phyloP scores from a whole-genome alignment of 148 eudicot genomes.

The Rheum nobile region DNA sequence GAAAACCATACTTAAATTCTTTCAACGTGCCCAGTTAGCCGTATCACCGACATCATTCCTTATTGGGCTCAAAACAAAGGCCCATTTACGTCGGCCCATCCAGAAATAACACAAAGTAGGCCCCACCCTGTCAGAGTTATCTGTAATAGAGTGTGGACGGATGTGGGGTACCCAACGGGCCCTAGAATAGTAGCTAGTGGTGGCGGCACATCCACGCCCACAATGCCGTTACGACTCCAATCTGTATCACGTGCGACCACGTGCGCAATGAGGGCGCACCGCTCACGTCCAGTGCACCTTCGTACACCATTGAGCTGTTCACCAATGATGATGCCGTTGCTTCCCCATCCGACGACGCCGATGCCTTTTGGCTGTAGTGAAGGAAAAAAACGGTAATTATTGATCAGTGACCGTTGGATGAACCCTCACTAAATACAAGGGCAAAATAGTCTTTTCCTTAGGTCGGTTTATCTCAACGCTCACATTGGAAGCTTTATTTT shows the following conservation, averaged over 20 bases:
- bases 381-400: background rate
- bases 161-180: background rate
- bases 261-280: constrained; percentile 26
- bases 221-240: constrained; percentile 14
- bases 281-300: constrained; percentile 36
- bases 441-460: background rate
- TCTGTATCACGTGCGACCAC: constrained; percentile 21
- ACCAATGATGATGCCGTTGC: constrained; percentile 6
- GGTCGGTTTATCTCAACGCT: background rate
- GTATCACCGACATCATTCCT: background rate
- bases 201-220: constrained; percentile 1
- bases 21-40: background rate
- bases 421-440: background rate
- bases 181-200: background rate
- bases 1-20: too few species aligned
- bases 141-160: background rate
- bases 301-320: constrained; percentile 54
- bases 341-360: constrained; percentile 23
- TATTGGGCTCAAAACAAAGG: background rate
- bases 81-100: background rate
- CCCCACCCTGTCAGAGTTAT: background rate
- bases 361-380: constrained; percentile 34
- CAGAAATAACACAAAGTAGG: background rate
- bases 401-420: background rate
- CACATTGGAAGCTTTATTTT: background rate